Percentiles rank a stretch among this genome's conserved stretches.
Evolutionary conservation across 2,329 filamentous ascomycete genomes (phyloP).

Genomic region (Dothistroma septosporum): DNA sequence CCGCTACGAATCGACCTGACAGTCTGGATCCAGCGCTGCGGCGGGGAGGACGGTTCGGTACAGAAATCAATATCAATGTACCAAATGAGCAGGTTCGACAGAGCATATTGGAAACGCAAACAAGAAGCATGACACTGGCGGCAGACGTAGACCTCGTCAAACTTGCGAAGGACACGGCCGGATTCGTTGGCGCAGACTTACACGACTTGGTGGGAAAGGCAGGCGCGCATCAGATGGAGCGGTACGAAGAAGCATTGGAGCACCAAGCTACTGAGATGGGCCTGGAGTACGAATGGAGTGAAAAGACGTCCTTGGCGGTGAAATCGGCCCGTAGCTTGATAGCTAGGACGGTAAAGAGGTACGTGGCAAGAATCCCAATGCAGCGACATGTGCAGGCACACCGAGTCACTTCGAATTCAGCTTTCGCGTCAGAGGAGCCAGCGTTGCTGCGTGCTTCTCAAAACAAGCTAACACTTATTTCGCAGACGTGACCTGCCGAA

Average conservation of each 20-base stretch:
- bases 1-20: slow-evolving; percentile 84
- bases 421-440: too few relatives aligned
- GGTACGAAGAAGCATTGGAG: slow-evolving; percentile 53
- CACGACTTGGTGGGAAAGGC: slow-evolving; percentile 66
- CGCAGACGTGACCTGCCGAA: slow-evolving; percentile 42
- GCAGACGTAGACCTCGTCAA: slow-evolving; percentile 68
- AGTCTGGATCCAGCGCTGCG: slow-evolving; percentile 75
- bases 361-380: slow-evolving; percentile 34
- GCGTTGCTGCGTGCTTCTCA: too few relatives aligned
- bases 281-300: slow-evolving; percentile 26
- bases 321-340: slow-evolving; percentile 33
- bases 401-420: too few relatives aligned
- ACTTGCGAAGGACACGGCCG: slow-evolving; percentile 80
- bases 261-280: slow-evolving; percentile 28
- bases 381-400: too few relatives aligned
- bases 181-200: slow-evolving; percentile 89
- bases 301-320: slow-evolving; percentile 18
- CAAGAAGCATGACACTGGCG: slow-evolving; percentile 59
- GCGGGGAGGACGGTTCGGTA: slow-evolving; percentile 71
- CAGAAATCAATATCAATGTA: slow-evolving; percentile 81
- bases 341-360: slow-evolving; percentile 21
- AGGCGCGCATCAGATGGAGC: slow-evolving; percentile 60
- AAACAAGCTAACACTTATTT: slow-evolving; percentile 6
- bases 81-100: slow-evolving; percentile 74
- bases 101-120: slow-evolving; percentile 71